Conservation (phyloP, 306 rosid genomes). For the Rosa persica region DNA sequence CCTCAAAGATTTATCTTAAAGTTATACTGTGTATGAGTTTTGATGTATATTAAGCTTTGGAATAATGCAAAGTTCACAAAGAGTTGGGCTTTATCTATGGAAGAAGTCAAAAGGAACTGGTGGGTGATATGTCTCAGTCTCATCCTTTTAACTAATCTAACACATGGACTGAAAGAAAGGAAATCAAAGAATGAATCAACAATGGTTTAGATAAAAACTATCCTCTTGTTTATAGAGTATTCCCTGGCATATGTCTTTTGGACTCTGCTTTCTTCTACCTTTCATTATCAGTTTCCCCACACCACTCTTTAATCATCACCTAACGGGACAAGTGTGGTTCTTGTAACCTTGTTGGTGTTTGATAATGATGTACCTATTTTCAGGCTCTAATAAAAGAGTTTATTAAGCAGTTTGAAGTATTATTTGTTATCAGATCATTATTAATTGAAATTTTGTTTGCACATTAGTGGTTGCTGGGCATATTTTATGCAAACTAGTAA, state of each 20-base stretch:
- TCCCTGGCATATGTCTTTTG: neutral
- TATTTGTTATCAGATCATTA: neutral
- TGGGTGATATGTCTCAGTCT: conserved; percentile 12
- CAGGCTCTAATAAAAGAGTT: neutral
- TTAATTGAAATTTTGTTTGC: neutral
- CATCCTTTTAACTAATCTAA: neutral
- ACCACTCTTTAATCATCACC: neutral
- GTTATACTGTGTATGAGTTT: neutral
- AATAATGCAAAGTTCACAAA: conserved; percentile 5
- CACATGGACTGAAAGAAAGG: neutral
- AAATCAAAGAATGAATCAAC: neutral
- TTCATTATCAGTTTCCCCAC: neutral
- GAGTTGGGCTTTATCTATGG: neutral
- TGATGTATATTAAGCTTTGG: neutral
- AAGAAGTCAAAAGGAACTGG: neutral
- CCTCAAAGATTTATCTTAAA: neutral
- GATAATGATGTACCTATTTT: neutral
- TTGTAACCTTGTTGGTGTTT: neutral
- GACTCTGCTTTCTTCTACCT: neutral
- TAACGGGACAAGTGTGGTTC: neutral
- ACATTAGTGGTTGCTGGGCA: too few relatives aligned
- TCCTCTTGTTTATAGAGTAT: neutral
- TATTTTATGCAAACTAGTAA: too few relatives aligned
- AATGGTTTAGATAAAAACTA: neutral
- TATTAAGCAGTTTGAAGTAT: neutral